Evolutionary conservation across 495 filamentous ascomycete species (phyloP).

Genomic region (Sabuloglossum arenarium): DNA sequence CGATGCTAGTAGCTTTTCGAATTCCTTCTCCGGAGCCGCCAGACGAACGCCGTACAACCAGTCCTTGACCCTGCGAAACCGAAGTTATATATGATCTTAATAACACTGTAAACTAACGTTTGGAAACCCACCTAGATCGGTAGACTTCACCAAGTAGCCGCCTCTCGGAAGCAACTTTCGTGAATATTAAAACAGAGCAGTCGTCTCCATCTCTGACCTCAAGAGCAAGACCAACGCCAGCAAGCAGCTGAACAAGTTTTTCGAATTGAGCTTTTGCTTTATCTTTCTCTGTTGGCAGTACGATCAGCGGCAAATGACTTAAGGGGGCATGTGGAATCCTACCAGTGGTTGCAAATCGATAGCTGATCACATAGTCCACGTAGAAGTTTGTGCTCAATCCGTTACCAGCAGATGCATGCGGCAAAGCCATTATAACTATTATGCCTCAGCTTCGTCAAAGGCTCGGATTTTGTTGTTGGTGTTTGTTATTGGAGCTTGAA

Average conservation of each 20-base stretch:
- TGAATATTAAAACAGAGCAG: conserved; percentile 61
- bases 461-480: no score
- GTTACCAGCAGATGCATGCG: conserved; percentile 2
- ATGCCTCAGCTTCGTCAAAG: background rate
- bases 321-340: conserved; percentile 9
- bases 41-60: conserved; percentile 85
- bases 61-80: conserved; percentile 52
- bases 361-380: conserved; percentile 88
- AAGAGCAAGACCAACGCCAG: conserved; percentile 53
- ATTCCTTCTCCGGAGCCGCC: conserved; percentile 56
- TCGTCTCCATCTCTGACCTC: conserved; percentile 71
- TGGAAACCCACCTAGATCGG: conserved; percentile 32
- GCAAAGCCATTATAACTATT: background rate
- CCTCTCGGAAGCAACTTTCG: conserved; percentile 46
- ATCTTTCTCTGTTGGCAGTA: conserved; percentile 30
- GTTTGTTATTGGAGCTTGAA: no score
- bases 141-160: conserved; percentile 44
- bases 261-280: conserved; percentile 52
- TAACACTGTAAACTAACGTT: background rate
- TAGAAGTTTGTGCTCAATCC: conserved; percentile 33
- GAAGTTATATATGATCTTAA: background rate
- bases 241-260: conserved; percentile 49
- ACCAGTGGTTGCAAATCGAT: conserved; percentile 47
- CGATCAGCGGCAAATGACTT: background rate
- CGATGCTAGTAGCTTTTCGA: conserved; percentile 33